A percentile compares a stretch with the other conserved stretches of the same genome.
These are phyloP conservation scores for Botrytis elliptica DNA, from an alignment of 2,329 filamentous ascomycete genomes.

Conservation along the genomic window DNA sequence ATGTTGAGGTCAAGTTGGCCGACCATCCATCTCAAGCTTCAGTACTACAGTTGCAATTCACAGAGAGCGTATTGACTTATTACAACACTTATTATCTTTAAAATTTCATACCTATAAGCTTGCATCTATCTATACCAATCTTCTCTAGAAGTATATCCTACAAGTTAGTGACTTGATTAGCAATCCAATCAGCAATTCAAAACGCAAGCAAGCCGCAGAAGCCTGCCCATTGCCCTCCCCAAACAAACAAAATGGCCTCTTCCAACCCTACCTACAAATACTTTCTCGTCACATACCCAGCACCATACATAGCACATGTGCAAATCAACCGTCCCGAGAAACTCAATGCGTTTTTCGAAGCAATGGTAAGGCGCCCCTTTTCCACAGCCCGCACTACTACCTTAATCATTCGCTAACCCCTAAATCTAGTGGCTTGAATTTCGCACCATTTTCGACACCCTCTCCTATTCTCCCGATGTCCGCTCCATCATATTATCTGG, in stretches of 20 bases:
- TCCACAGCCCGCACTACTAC: neutral
- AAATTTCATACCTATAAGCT: neutral
- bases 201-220: neutral
- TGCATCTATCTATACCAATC: neutral
- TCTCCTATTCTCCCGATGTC: slow-evolving; percentile 70
- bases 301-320: slow-evolving; percentile 77
- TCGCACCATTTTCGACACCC: slow-evolving; percentile 65
- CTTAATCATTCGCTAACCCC: neutral
- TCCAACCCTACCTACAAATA: slow-evolving; percentile 29
- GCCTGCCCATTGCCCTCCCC: neutral
- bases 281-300: slow-evolving; percentile 66
- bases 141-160: neutral
- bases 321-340: slow-evolving; percentile 86
- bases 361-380: slow-evolving; percentile 50
- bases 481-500: slow-evolving; percentile 78
- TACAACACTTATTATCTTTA: neutral
- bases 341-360: slow-evolving; percentile 81
- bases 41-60: neutral
- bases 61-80: neutral
- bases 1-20: neutral
- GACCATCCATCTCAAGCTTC: neutral
- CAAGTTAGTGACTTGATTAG: neutral
- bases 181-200: slow-evolving; percentile 3
- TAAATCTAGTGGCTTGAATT: slow-evolving; percentile 69
- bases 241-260: slow-evolving; percentile 24